Evolutionary conservation across 192 early-diverging fungal genomes (phyloP).

Genomic region (Rhizoclosmatium globosum): DNA sequence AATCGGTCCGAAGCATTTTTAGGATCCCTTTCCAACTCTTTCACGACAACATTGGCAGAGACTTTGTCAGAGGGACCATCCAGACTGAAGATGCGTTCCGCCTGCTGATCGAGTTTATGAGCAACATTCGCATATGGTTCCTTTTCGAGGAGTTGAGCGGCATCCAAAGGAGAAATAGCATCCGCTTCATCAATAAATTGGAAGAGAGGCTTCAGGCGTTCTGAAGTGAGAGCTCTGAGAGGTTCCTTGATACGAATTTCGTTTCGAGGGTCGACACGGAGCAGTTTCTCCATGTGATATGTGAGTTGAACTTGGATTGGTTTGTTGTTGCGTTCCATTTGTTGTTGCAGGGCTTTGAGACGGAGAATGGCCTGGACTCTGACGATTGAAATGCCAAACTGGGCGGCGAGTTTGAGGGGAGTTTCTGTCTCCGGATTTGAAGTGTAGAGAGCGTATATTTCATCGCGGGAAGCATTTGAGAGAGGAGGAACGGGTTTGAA

Average conservation of each 20-base stretch:
- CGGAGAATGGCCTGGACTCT: slow-evolving; percentile 91
- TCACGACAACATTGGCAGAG: not conserved
- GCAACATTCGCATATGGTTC: slow-evolving; percentile 62
- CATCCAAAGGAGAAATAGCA: slow-evolving; percentile 76
- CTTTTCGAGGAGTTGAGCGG: slow-evolving; percentile 80
- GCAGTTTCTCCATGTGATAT: slow-evolving; percentile 84
- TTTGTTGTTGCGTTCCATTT: slow-evolving; percentile 66
- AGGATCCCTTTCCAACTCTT: slow-evolving; percentile 47
- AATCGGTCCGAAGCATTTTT: slow-evolving; percentile 47
- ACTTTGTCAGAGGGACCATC: slow-evolving; percentile 25
- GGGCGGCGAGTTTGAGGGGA: slow-evolving; percentile 74
- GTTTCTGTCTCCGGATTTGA: slow-evolving; percentile 67
- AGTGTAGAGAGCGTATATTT: slow-evolving; percentile 76
- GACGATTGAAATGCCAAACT: slow-evolving; percentile 78
- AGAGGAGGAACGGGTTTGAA: slow-evolving; percentile 84
- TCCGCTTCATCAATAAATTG: slow-evolving; percentile 83
- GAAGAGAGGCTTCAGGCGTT: slow-evolving; percentile 78
- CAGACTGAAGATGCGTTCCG: slow-evolving; percentile 40
- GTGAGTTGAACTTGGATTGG: slow-evolving; percentile 74
- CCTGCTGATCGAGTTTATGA: slow-evolving; percentile 46
- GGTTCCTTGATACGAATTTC: slow-evolving; percentile 36
- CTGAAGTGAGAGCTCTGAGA: slow-evolving; percentile 51
- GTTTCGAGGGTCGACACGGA: slow-evolving; percentile 59
- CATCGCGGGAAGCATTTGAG: slow-evolving; percentile 68
- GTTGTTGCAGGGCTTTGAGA: slow-evolving; percentile 81